These are phyloP conservation scores for Aspergillus diversus DNA, from an alignment of 495 filamentous ascomycete species.

Conservation along the genomic window DNA sequence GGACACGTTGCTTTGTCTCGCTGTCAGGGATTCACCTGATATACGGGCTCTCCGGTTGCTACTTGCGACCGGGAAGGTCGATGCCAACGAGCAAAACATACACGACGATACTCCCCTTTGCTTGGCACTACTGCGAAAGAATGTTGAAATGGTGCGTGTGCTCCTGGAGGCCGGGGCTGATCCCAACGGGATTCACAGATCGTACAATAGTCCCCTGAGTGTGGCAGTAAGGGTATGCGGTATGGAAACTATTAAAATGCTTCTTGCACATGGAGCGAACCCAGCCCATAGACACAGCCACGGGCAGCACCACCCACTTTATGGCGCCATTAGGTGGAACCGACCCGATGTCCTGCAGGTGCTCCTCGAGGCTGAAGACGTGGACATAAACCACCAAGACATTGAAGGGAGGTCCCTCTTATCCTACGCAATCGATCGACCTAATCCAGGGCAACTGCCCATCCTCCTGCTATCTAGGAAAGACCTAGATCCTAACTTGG, in stretches of 20 bases:
- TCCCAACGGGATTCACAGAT: not conserved
- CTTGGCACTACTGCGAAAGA: not conserved
- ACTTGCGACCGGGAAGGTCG: not conserved
- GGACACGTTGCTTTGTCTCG: not conserved
- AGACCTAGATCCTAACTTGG: not conserved
- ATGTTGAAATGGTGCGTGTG: not conserved
- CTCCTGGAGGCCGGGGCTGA: not conserved
- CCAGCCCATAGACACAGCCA: not conserved
- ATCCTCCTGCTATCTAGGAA: not conserved
- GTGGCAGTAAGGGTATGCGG: not conserved
- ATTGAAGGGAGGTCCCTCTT: not conserved
- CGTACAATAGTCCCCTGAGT: not conserved
- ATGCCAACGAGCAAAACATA: not conserved
- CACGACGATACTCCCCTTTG: not conserved
- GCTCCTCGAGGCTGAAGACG: not conserved
- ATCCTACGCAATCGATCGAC: not conserved
- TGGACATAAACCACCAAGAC: not conserved
- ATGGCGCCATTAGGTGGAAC: not conserved
- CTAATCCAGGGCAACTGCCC: not conserved
- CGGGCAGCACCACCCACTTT: not conserved
- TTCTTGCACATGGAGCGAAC: not conserved
- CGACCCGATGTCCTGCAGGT: not conserved
- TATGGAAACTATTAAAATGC: not conserved
- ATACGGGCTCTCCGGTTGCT: not conserved
- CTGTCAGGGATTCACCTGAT: not conserved